Percentiles rank a stretch among this genome's conserved stretches.
Evolutionary conservation across 148 eudicot genomes (phyloP).

Genomic region (Camellia lanceoleosa): DNA sequence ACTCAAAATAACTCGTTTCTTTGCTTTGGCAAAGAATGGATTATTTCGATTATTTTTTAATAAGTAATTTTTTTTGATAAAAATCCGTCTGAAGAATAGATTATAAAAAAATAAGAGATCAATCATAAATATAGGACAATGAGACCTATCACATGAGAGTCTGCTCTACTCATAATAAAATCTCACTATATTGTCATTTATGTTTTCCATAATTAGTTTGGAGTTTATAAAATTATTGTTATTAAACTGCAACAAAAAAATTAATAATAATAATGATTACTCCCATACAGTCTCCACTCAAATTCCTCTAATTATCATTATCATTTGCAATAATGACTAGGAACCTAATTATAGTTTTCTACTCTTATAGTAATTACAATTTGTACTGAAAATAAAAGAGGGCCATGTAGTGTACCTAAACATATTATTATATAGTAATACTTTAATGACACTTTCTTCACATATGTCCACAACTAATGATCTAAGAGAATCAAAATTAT

Average conservation of each 20-base stretch:
- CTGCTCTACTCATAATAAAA: too few relatives aligned
- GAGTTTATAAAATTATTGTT: too few relatives aligned
- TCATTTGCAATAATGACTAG: background rate
- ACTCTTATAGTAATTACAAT: background rate
- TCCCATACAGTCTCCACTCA: background rate
- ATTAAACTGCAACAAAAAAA: background rate
- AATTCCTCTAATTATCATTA: background rate
- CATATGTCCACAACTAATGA: background rate
- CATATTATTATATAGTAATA: background rate
- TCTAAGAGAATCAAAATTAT: background rate
- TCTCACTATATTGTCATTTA: too few relatives aligned
- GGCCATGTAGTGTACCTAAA: constrained; percentile 13
- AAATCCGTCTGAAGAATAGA: too few relatives aligned
- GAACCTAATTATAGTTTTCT: background rate
- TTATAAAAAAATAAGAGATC: too few relatives aligned
- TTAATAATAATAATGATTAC: background rate
- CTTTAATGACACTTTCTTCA: background rate
- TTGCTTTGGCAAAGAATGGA: too few relatives aligned
- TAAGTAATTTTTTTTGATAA: too few relatives aligned
- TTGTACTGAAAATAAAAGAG: background rate
- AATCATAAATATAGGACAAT: too few relatives aligned
- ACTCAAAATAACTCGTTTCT: too few relatives aligned
- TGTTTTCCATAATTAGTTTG: too few relatives aligned
- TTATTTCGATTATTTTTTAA: too few relatives aligned
- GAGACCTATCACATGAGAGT: too few relatives aligned